Evolutionary conservation across 805 yeast genomes (phyloP), one percentile per base, ranked within the genome.

Genomic region (Yarrowia sp.): DNA sequence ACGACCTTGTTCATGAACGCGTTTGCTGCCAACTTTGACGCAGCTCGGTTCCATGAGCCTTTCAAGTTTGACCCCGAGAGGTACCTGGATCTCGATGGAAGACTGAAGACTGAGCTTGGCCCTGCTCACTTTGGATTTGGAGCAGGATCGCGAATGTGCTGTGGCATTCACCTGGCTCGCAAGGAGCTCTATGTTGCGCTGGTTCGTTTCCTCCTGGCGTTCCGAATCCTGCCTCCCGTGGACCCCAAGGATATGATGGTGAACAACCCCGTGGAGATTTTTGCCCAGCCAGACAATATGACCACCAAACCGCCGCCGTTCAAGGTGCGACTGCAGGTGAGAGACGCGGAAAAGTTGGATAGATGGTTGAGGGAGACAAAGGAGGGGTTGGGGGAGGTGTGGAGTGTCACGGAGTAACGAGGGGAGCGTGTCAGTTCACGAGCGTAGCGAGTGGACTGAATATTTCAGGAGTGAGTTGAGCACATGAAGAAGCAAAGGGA

Each of bases 11-110:
- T 87, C 49, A 84, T 89, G 89, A 89, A 89, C 73, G 82, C 89
- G 0, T 87, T 83, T 79, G 86, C 89, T 1, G 93, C 88, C 2
- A 88, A 89, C 73, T 90, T 89, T 74, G 94, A 89, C 73, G 74
- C 65, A 0, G 40, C 55, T 8, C 72, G 73, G 5, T 71, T 68
- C 65, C 30, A 60, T 2, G 72, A 75, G 36, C 76, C 80, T 2
- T 66, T 69, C 44, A 56, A 49, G 24, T 77, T 77, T 61, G 68
- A 74, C 17, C 80, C 80, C 1, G 74, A 72, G 17, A 69, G 80
- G 20, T 77, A 69, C 50, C 55, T 76, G 9, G 70, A 68, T 67
- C 72, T 13, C 66, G 66, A 15, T 55, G 72, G n/a, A 65, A 70
- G 38, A 15, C 33, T 60, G 42, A 63, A 61, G 38, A 49, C 33